phyloP scores from a whole-genome alignment of 2,329 filamentous ascomycete species.

The Botrytis elliptica region DNA sequence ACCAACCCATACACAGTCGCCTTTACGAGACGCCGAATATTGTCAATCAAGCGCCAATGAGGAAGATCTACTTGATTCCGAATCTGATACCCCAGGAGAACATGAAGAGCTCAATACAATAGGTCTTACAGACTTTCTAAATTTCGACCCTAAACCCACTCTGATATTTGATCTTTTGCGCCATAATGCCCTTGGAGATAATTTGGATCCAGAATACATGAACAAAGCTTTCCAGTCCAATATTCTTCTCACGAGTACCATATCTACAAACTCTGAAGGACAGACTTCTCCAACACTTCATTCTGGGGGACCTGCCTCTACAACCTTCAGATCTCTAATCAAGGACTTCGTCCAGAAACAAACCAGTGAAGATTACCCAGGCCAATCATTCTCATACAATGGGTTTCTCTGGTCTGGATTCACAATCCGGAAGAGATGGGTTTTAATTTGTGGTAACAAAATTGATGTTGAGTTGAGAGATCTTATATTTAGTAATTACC shows the following conservation, averaged over 20 bases:
- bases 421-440: slow-evolving; percentile 11
- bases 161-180: slow-evolving; percentile 61
- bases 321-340: slow-evolving; percentile 9
- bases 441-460: slow-evolving; percentile 17
- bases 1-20: slow-evolving; percentile 10
- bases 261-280: background rate
- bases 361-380: background rate
- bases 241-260: background rate
- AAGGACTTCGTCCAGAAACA: slow-evolving; percentile 14
- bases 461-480: slow-evolving; percentile 13
- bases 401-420: slow-evolving; percentile 17
- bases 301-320: background rate
- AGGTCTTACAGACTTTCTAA: slow-evolving; percentile 56
- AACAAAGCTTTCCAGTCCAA: slow-evolving; percentile 47
- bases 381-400: slow-evolving; percentile 4
- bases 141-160: slow-evolving; percentile 71
- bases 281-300: background rate
- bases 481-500: slow-evolving; percentile 48
- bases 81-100: background rate
- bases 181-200: slow-evolving; percentile 40
- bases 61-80: background rate
- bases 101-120: slow-evolving; percentile 8
- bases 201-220: slow-evolving; percentile 57
- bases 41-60: slow-evolving; percentile 14
- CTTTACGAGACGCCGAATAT: slow-evolving; percentile 1